Conservation (phyloP, 345 rosid genomes). For the Citrus inodora region DNA sequence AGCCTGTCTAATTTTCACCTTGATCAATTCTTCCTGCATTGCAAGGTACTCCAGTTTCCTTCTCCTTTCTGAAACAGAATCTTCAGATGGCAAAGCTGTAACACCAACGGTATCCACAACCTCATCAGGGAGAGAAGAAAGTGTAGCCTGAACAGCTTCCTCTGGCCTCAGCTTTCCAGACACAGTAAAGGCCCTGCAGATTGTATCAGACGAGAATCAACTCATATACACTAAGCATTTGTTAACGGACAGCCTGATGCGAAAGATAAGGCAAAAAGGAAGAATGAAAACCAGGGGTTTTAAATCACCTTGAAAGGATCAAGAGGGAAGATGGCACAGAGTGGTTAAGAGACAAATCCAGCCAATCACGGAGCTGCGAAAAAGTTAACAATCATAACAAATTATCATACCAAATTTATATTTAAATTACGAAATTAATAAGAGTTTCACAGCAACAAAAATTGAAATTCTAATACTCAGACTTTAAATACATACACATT, state of each 20-base stretch:
- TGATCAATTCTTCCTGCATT: conserved; percentile 92
- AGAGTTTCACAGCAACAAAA: background rate
- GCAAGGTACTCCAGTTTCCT: conserved; percentile 88
- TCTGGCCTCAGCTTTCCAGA: conserved; percentile 79
- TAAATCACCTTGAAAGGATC: conserved; percentile 65
- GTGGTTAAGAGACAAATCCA: conserved; percentile 85
- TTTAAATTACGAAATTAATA: background rate
- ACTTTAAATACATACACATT: background rate
- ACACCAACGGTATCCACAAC: conserved; percentile 94
- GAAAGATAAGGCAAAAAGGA: background rate
- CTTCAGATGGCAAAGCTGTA: conserved; percentile 86
- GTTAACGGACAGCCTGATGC: background rate
- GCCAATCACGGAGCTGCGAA: conserved; percentile 76
- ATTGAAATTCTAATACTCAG: background rate
- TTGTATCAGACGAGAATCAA: conserved; percentile 6
- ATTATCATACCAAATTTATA: background rate
- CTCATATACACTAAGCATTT: background rate
- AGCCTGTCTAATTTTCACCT: conserved; percentile 44
- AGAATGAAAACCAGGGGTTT: background rate
- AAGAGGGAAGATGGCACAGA: conserved; percentile 86
- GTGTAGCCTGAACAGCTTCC: conserved; percentile 88
- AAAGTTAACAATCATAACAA: conserved; percentile 14
- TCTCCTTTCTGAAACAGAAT: conserved; percentile 84
- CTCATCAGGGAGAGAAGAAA: conserved; percentile 92
- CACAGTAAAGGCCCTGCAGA: conserved; percentile 74